Base-by-base conservation (phyloP, 1,139 yeast species). In the Kodamaea sp. region DNA sequence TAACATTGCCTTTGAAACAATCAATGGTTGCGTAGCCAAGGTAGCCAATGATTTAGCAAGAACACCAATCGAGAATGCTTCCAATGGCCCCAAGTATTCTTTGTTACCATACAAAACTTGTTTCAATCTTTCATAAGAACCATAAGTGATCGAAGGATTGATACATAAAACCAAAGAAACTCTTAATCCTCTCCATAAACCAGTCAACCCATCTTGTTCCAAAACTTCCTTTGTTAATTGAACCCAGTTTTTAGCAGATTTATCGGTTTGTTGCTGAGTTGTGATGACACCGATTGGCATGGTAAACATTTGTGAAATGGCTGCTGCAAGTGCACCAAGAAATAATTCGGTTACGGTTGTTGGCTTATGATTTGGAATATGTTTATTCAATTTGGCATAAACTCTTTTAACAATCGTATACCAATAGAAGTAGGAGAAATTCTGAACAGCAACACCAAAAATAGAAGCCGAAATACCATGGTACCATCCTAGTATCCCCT, bases 111-210 rank as follows among this genome's bases (percentile, higher is more conserved):
- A 84, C 34, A 84, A 52, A 4, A 77, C 51, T 40, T 70, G 70
- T 57, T 77, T 81, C 50, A 87, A 70, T 47, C 88, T 74, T 58
- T 85, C 92, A 58, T 79, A 84, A 2, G 89, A 74, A 5, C 95
- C 95, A 58, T 86, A 88, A 5, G 96, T 87, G 56, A 87, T 87
- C 31, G 95, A 82, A 5, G 96, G 96, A 63, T 87, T 87, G 44
- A 83, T 70, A 29, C 94, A 87, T 38, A 87, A 73, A 5, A 87
- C 85, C 53, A 87, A 63, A 8, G 89, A 81, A 7, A 89, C 95
- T 57, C 87, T 81, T 46, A 87, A 73, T 0, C 96, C 96, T 50
- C 81, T 74, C 96, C 96, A 87, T 45, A 86, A 76, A 0, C 94
- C 94, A 10, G 75, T 60, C 33, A 81, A 46, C 5, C 94, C 90